A percentile compares a stretch with the other conserved stretches of the same genome.
Evolutionary conservation across 345 rosid species (phyloP).

Genomic region (Sisymbrium irio): DNA sequence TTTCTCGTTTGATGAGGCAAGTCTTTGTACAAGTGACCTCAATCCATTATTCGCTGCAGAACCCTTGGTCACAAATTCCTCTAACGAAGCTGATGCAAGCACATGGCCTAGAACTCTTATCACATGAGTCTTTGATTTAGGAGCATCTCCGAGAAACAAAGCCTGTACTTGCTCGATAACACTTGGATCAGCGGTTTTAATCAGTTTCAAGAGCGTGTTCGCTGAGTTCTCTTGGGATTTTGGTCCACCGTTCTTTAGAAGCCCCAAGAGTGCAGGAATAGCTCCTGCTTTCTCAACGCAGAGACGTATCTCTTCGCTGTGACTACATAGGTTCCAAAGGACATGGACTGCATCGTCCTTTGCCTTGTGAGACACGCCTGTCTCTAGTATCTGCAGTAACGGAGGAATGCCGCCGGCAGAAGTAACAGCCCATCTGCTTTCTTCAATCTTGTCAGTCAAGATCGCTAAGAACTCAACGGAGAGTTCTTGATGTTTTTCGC

Average conservation of each 20-base stretch:
- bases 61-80: conserved; percentile 59
- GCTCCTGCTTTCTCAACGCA: conserved; percentile 93
- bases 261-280: conserved; percentile 64
- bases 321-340: conserved; percentile 73
- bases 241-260: conserved; percentile 63
- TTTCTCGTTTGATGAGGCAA: conserved; percentile 71
- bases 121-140: conserved; percentile 59
- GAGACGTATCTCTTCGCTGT: conserved; percentile 78
- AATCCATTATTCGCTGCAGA: conserved; percentile 89
- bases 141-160: conserved; percentile 67
- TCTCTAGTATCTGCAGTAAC: conserved; percentile 67
- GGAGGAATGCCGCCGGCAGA: conserved; percentile 98
- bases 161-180: conserved; percentile 75
- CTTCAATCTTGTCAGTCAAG: conserved; percentile 74
- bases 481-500: conserved; percentile 77
- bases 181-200: conserved; percentile 64
- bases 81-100: conserved; percentile 58
- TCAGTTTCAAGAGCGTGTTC: conserved; percentile 58
- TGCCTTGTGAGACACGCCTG: conserved; percentile 65
- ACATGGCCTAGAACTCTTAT: conserved; percentile 82
- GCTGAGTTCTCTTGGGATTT: conserved; percentile 73
- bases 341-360: conserved; percentile 73
- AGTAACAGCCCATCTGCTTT: conserved; percentile 94
- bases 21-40: conserved; percentile 70
- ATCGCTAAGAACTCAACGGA: conserved; percentile 70